Evolutionary conservation across 2,329 filamentous ascomycete genomes (phyloP), one percentile per base, ranked within the genome.

Genomic region (Thermomyces lanuginosus): DNA sequence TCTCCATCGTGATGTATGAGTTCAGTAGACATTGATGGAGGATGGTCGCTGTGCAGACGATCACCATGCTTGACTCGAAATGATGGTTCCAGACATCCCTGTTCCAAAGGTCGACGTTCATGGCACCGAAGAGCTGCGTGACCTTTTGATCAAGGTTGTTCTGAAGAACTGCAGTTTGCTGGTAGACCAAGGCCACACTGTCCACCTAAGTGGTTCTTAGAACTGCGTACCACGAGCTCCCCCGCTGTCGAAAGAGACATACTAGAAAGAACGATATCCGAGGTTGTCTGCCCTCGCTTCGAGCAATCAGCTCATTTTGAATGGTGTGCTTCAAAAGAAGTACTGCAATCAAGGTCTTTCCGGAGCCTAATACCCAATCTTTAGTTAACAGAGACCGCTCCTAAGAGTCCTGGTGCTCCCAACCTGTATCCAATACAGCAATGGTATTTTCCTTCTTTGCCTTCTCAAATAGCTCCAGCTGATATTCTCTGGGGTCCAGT

Each of bases 271-370:
- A 92, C 0, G 82, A 69, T 6, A 80, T 66, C 15, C 75, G 73
- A 19, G 60, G 67, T 0, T 58, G 43, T n/a, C 62, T 61, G 2
- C 76, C 76, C 2, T 54, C 42, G 0, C 60, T 64, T 20, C 83
- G 69, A 36, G 71, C 58, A 35, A 80, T 72, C 1, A 93, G 55
- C 48, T 98, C 89, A 32, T 75, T 60, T 20, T 82, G 71, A 16
- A 95, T 64, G 6, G 71, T 64, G 47, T 91, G 69, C 20, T 74
- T 71, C 13, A 95, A 64, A 4, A 98, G 63, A 2, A 95, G 64
- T 1, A 81, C 83, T 0, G 89, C 84, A 40, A 98, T 93, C n/a
- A 93, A 61, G 0, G 89, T 98, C 55, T 98, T 98, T 2, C 89
- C 89, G 3, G 82, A 83, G 8, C 89, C 78, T 75, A 13, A 10